Percentiles rank a stretch among this genome's conserved stretches.
Evolutionary conservation across 2,329 filamentous ascomycete species (phyloP).

Genomic region (Pseudofabraea citricarpa): DNA sequence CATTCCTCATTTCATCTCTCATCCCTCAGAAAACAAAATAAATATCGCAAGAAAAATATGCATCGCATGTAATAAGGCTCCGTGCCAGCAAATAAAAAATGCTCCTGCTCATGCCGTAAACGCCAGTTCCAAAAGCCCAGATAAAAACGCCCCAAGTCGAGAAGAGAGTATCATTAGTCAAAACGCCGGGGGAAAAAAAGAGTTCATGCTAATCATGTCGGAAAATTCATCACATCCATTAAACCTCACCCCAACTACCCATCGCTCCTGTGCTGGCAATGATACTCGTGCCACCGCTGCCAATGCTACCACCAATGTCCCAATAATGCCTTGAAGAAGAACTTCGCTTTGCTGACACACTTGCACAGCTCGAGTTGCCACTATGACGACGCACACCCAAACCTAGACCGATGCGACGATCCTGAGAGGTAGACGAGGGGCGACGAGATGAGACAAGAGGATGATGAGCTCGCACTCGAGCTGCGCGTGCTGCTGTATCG

Average conservation of each 20-base stretch:
- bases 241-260: slow-evolving; percentile 77
- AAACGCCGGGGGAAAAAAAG: too few species aligned
- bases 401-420: slow-evolving; percentile 38
- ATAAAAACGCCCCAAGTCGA: too few species aligned
- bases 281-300: slow-evolving; percentile 65
- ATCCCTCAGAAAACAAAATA: too few species aligned
- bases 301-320: slow-evolving; percentile 73
- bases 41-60: too few species aligned
- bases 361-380: slow-evolving; percentile 69
- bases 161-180: too few species aligned
- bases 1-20: too few species aligned
- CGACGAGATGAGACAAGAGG: slow-evolving; percentile 69
- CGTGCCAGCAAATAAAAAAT: too few species aligned
- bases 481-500: slow-evolving; percentile 70
- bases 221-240: slow-evolving; percentile 1
- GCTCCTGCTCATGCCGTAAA: too few species aligned
- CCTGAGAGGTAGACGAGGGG: slow-evolving; percentile 43
- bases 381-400: slow-evolving; percentile 38
- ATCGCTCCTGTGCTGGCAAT: slow-evolving; percentile 62
- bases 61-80: too few species aligned
- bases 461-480: slow-evolving; percentile 83
- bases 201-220: too few species aligned
- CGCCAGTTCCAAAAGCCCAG: too few species aligned
- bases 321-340: slow-evolving; percentile 78
- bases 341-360: slow-evolving; percentile 53